Evolutionary conservation across 179 eudicot species (phyloP).

Genomic region (Camellia oleifera): DNA sequence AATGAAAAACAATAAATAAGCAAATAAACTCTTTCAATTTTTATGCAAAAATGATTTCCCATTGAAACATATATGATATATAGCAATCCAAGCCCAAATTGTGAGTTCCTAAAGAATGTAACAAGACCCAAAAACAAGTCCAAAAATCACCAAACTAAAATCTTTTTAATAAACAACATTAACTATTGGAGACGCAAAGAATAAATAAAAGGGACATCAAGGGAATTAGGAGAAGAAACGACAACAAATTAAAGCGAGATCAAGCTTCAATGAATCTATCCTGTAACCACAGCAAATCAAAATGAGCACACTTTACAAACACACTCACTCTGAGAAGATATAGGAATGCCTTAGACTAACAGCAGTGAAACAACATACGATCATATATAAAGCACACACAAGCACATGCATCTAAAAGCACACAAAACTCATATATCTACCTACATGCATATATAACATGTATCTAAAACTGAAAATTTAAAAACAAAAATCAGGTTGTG

Average conservation of each 20-base stretch:
- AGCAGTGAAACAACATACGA: neutral
- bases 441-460: no score
- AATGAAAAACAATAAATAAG: neutral
- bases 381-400: neutral
- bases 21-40: neutral
- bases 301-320: neutral
- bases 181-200: neutral
- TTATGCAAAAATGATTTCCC: neutral
- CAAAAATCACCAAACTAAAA: neutral
- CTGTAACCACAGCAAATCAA: neutral
- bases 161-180: neutral
- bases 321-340: neutral
- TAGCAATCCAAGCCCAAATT: neutral
- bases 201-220: neutral
- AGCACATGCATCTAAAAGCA: no score
- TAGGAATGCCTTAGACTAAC: neutral
- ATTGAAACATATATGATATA: neutral
- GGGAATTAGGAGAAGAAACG: neutral
- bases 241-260: neutral
- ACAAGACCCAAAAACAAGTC: neutral
- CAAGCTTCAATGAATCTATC: neutral
- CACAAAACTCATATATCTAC: no score
- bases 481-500: no score
- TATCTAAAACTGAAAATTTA: no score
- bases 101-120: neutral